These are phyloP conservation scores for Metschnikowia hibisci DNA, from an alignment of 805 yeast species.

Conservation along the genomic window DNA sequence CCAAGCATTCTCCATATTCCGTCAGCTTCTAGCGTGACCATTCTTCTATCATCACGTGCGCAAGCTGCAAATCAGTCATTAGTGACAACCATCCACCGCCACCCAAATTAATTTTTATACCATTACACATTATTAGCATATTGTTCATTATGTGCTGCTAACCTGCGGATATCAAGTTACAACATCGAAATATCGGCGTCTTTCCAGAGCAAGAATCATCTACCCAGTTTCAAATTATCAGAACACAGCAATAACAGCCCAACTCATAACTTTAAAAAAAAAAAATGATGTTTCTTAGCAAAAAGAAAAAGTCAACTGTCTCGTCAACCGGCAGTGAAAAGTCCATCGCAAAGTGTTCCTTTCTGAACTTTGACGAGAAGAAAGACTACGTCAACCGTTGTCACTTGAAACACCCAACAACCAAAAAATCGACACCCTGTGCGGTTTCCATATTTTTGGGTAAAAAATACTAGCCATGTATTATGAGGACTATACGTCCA, in stretches of 20 bases:
- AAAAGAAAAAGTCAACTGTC: slow-evolving; percentile 25
- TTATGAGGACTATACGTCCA: background rate
- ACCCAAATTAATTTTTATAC: background rate
- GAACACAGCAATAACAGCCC: background rate
- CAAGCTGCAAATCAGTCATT: slow-evolving; percentile 2
- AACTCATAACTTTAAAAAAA: background rate
- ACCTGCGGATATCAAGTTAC: background rate
- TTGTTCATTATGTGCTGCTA: slow-evolving; percentile 3
- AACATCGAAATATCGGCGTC: background rate
- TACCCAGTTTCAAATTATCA: too few species aligned
- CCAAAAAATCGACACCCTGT: slow-evolving; percentile 23
- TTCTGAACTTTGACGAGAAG: slow-evolving; percentile 42
- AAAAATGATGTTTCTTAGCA: slow-evolving; percentile 16
- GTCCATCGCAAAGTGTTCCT: slow-evolving; percentile 21
- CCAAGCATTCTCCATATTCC: too few species aligned
- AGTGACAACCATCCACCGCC: background rate
- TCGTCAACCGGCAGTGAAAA: slow-evolving; percentile 16
- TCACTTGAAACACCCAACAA: slow-evolving; percentile 23
- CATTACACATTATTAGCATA: background rate
- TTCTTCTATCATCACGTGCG: background rate
- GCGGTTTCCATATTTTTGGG: slow-evolving; percentile 39
- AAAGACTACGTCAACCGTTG: slow-evolving; percentile 43
- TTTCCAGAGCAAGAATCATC: too few species aligned
- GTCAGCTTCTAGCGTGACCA: background rate
- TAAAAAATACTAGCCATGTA: slow-evolving; percentile 19